Evolutionary conservation across 2,329 filamentous ascomycete genomes (phyloP), one percentile per base, ranked within the genome.

Genomic region (Fusarium ramigenum): DNA sequence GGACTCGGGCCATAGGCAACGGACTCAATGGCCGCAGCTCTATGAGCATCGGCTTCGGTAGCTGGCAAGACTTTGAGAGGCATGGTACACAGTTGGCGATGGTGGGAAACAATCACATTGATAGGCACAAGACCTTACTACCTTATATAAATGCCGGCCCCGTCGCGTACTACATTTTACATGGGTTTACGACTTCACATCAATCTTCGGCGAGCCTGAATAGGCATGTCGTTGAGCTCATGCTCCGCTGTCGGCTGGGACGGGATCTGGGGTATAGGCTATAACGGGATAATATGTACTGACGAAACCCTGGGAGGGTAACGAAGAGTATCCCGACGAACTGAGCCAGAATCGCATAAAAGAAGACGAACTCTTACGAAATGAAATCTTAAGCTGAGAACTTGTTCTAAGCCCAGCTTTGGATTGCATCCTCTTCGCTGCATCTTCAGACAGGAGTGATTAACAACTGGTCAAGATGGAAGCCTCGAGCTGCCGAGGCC

Each of bases 31-130:
- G 80, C 75, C 23, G 79, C 78, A 39, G 79, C 75, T 34, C 81
- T 82, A 34, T 63, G 60, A 25, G 81, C 80, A 73, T 85, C 84
- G 42, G 78, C 78, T 46, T 78, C 80, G 10, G 71, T 79, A 23
- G 82, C 82, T 28, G 76, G 74, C 14, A 79, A 74, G 19, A 84
- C 72, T 74, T 80, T 69, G 32, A 86, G 82, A 47, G 81, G 78
- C 84, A 85, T 85, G 14, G 16, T 66, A 25, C 14, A 58, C 19
- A 18, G 34, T 28, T 39, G n/a, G 21, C 34, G 23, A 36, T 28
- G 28, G 8, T 39, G 25, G 16, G 23, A 30, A 50, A 15, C 30
- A n/a, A 30, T 25, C 12, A 11, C 30, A 6, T 42, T 47, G 9
- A 36, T 21, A 12, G 19, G 10, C 11, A 21, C 19, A 32, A 18